These are phyloP conservation scores for Saturnispora sekii DNA, from an alignment of 805 yeast genomes.

Conservation along the genomic window DNA sequence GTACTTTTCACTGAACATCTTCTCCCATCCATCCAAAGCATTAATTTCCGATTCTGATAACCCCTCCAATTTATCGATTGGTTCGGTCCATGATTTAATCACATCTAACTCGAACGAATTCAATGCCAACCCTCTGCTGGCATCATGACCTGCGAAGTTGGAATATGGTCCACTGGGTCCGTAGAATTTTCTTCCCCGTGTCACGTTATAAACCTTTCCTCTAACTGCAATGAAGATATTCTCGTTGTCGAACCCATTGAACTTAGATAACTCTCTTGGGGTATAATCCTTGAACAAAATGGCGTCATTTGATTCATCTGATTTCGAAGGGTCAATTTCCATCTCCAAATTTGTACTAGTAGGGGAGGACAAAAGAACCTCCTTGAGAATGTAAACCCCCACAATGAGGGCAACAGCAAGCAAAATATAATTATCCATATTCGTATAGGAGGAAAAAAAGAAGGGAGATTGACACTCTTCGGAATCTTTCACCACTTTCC, in stretches of 20 bases:
- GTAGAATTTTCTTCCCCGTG: slow-evolving; percentile 71
- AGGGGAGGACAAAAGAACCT: slow-evolving; percentile 16
- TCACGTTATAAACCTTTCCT: slow-evolving; percentile 79
- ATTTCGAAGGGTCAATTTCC: slow-evolving; percentile 20
- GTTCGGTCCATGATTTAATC: slow-evolving; percentile 62
- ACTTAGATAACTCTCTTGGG: slow-evolving; percentile 62
- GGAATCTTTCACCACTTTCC: too few relatives aligned
- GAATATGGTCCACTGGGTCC: slow-evolving; percentile 96
- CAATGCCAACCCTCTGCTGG: slow-evolving; percentile 82
- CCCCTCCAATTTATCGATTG: slow-evolving; percentile 63
- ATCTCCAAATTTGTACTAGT: slow-evolving; percentile 14
- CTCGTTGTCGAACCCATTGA: slow-evolving; percentile 72
- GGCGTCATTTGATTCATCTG: slow-evolving; percentile 15
- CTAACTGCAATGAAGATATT: slow-evolving; percentile 79
- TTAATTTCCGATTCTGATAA: slow-evolving; percentile 51
- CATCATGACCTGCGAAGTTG: slow-evolving; percentile 93
- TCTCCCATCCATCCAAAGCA: slow-evolving; percentile 77
- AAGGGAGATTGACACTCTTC: too few relatives aligned
- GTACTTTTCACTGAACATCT: slow-evolving; percentile 74
- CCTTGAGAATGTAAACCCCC: slow-evolving; percentile 17
- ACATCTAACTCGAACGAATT: slow-evolving; percentile 69
- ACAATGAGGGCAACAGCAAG: slow-evolving; percentile 18
- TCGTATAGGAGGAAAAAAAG: neutral
- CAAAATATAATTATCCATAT: slow-evolving; percentile 22
- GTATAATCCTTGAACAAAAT: slow-evolving; percentile 43